phyloP scores from a whole-genome alignment of 169 alveolate genomes.

The Neospora caninum region DNA sequence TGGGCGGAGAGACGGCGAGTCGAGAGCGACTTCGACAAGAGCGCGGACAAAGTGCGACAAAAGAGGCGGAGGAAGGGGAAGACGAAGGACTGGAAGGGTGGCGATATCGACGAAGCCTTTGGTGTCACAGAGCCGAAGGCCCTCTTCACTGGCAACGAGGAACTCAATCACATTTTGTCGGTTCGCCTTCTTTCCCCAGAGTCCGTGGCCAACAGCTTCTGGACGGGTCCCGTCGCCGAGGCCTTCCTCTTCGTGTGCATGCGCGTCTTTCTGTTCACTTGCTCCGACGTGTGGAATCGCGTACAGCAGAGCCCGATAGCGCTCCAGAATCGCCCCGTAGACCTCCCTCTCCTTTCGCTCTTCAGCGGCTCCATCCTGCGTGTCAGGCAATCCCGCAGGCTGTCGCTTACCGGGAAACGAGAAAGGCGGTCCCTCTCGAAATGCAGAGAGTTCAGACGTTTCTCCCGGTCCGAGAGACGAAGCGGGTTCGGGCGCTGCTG shows the following conservation, averaged over 20 bases:
- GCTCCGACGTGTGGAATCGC: neutral
- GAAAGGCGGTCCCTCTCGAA: too few relatives aligned
- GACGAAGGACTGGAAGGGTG: neutral
- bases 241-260: neutral
- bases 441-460: too few relatives aligned
- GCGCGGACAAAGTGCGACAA: neutral
- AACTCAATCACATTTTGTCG: neutral
- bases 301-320: neutral
- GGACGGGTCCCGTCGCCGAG: too few relatives aligned
- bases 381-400: neutral
- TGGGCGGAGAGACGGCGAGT: neutral
- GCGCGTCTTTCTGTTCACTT: neutral
- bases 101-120: neutral
- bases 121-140: neutral
- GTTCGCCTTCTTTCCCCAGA: neutral
- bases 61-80: neutral
- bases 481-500: too few relatives aligned
- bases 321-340: neutral
- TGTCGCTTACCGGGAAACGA: too few relatives aligned
- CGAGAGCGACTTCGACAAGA: neutral
- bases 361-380: neutral
- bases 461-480: too few relatives aligned
- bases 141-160: slow-evolving; percentile 19
- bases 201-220: too few relatives aligned
- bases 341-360: neutral